A percentile compares a stretch with the other conserved stretches of the same genome.
These are phyloP conservation scores for Tephrocybe sp. DNA, from an alignment of 768 basidiomycete species.

Conservation along the genomic window DNA sequence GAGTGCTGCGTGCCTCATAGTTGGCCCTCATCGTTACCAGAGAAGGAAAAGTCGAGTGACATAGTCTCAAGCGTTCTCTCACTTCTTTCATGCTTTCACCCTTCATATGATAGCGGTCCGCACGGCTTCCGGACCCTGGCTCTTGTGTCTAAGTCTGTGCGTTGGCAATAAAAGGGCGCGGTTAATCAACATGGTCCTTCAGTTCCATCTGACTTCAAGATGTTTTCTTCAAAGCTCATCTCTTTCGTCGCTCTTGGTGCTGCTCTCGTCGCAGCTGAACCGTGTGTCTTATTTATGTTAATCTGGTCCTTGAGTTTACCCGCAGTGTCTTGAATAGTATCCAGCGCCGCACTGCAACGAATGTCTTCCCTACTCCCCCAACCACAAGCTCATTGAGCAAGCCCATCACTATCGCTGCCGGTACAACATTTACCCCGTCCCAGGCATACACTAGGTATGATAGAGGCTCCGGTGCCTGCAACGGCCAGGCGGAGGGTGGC, in stretches of 20 bases:
- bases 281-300: neutral
- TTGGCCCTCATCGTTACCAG: neutral
- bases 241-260: neutral
- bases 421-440: constrained; percentile 34
- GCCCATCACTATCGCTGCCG: constrained; percentile 31
- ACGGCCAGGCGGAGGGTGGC: constrained; percentile 36
- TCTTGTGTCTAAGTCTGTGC: constrained; percentile 6
- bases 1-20: neutral
- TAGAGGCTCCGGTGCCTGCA: constrained; percentile 39
- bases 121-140: constrained; percentile 30
- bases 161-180: neutral
- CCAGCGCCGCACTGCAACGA: constrained; percentile 33
- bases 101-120: neutral
- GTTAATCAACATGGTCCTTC: neutral
- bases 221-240: constrained; percentile 4
- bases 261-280: constrained; percentile 5
- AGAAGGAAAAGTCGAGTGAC: neutral
- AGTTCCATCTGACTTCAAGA: neutral
- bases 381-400: constrained; percentile 34
- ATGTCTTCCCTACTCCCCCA: constrained; percentile 33
- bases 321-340: constrained; percentile 1
- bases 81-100: constrained; percentile 13
- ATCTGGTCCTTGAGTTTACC: neutral
- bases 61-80: constrained; percentile 22
- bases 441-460: constrained; percentile 36